Percentiles rank a stretch among this genome's conserved stretches.
Conservation (phyloP, 2,329 filamentous ascomycete species). For the Stemphylium vesicarium region DNA sequence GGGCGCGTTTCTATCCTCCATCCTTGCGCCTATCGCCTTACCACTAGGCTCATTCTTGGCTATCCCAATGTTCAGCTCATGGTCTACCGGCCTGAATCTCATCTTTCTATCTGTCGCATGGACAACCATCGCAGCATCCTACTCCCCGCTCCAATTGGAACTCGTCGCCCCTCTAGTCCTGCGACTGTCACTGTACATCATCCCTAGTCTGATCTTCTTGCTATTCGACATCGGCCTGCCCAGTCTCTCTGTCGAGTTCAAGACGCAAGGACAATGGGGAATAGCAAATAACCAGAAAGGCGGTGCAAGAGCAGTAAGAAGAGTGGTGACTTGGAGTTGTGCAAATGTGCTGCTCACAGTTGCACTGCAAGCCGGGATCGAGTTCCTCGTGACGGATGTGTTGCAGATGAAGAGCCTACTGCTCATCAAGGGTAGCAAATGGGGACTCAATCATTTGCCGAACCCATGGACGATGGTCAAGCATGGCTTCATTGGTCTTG, state of each 20-base stretch:
- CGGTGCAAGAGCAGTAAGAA: constrained; percentile 52
- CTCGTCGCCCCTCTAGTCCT: constrained; percentile 72
- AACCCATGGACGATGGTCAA: constrained; percentile 67
- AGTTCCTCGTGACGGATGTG: constrained; percentile 60
- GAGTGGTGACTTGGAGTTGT: constrained; percentile 60
- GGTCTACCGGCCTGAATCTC: constrained; percentile 80
- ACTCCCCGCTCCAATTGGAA: constrained; percentile 77
- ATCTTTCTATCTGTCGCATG: constrained; percentile 92
- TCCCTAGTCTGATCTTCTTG: constrained; percentile 76
- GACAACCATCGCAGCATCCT: constrained; percentile 80
- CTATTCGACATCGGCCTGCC: constrained; percentile 75
- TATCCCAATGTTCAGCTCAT: constrained; percentile 75
- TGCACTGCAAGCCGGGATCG: constrained; percentile 61
- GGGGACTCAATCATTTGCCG: constrained; percentile 67
- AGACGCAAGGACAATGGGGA: constrained; percentile 65
- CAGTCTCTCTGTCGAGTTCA: constrained; percentile 70
- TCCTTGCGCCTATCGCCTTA: constrained; percentile 44
- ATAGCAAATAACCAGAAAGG: constrained; percentile 53
- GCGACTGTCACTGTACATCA: constrained; percentile 72
- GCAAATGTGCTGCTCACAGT: constrained; percentile 63
- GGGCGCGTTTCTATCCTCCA: constrained; percentile 35
- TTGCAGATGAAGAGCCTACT: constrained; percentile 63
- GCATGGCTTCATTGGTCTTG: constrained; percentile 60
- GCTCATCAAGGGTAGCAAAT: constrained; percentile 63
- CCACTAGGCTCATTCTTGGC: constrained; percentile 68